These are phyloP conservation scores for Beauveria medogensis DNA, from an alignment of 2,329 filamentous ascomycete genomes.

Conservation along the genomic window DNA sequence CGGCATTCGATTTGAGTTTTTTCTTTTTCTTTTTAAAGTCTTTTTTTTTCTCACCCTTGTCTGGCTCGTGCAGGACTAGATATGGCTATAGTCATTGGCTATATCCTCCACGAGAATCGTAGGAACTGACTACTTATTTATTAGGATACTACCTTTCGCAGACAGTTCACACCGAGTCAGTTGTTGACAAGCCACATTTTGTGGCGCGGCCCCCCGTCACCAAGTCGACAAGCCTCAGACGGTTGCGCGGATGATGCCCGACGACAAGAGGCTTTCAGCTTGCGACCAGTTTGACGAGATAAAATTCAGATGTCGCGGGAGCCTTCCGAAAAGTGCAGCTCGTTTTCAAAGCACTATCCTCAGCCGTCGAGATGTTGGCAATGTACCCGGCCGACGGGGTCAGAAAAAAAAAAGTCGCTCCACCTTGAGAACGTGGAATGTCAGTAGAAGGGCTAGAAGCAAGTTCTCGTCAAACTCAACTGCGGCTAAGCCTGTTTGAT, in stretches of 20 bases:
- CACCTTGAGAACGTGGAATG: neutral
- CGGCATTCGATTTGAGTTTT: no score
- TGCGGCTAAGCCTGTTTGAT: conserved; percentile 3
- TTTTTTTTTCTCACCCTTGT: no score
- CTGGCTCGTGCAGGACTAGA: no score
- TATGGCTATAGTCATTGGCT: no score
- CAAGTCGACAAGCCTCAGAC: neutral
- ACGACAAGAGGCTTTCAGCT: neutral
- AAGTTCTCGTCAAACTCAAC: neutral
- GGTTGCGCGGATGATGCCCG: neutral
- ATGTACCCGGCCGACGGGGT: neutral
- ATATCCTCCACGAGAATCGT: no score
- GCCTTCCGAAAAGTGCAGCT: neutral
- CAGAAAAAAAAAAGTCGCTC: neutral
- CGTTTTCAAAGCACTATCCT: neutral
- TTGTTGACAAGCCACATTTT: conserved; percentile 4
- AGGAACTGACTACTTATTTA: no score
- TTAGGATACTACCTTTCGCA: no score
- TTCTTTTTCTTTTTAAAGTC: no score
- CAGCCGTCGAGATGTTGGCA: neutral
- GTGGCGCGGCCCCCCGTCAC: conserved; percentile 1
- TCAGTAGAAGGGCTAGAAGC: conserved; percentile 7
- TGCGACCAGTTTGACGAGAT: neutral
- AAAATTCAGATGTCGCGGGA: neutral
- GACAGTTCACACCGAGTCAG: neutral